Evolutionary conservation across 2,329 filamentous ascomycete species (phyloP).

Genomic region (Sarocladium oryzae): DNA sequence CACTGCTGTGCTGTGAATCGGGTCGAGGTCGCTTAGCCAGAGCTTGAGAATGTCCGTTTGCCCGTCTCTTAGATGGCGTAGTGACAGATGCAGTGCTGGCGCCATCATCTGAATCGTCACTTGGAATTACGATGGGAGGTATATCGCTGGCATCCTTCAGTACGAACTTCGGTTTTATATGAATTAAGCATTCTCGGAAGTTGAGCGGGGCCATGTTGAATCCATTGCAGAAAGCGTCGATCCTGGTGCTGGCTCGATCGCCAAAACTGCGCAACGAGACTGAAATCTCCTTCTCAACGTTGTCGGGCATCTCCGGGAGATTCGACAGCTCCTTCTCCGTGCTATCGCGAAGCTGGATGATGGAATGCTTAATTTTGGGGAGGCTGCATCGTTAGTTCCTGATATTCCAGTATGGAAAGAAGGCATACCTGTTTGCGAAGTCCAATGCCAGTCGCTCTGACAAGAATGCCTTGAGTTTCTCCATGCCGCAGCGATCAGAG

Average conservation of each 20-base stretch:
- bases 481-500: constrained; percentile 44
- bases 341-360: constrained; percentile 38
- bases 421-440: constrained; percentile 42
- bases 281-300: constrained; percentile 60
- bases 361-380: constrained; percentile 47
- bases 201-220: constrained; percentile 41
- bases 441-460: constrained; percentile 47
- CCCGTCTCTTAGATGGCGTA: constrained; percentile 26
- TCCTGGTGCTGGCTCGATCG: constrained; percentile 43
- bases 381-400: constrained; percentile 29
- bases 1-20: background rate
- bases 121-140: constrained; percentile 31
- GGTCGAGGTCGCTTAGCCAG: constrained; percentile 11
- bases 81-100: constrained; percentile 8
- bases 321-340: constrained; percentile 49
- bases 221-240: constrained; percentile 36
- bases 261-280: constrained; percentile 54
- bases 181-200: constrained; percentile 43
- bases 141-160: constrained; percentile 31
- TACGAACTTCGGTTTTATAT: constrained; percentile 40
- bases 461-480: constrained; percentile 44
- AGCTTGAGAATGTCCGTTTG: constrained; percentile 16
- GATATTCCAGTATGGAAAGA: background rate
- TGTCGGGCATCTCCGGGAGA: constrained; percentile 61
- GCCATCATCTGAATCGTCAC: constrained; percentile 31